These are phyloP conservation scores for Stipa capillata DNA, from an alignment of 176 grass and related monocot genomes.

Conservation along the genomic window DNA sequence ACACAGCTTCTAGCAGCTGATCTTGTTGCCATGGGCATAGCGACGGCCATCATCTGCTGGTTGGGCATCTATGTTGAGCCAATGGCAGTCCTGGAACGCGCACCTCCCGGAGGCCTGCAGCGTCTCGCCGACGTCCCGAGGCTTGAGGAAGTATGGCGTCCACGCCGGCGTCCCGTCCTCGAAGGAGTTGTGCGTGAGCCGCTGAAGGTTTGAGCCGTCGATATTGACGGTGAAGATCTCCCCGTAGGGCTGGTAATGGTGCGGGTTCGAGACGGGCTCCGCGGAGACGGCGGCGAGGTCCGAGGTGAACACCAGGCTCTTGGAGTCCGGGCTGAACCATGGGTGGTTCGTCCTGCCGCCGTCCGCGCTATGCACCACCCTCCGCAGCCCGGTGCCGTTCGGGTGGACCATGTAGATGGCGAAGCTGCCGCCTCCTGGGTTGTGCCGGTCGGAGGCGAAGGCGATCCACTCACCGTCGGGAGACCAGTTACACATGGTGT, in stretches of 20 bases:
- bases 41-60: not conserved
- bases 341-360: conserved; percentile 80
- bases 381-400: conserved; percentile 63
- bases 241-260: conserved; percentile 90
- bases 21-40: conserved; percentile 1
- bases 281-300: conserved; percentile 81
- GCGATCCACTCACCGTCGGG: conserved; percentile 93
- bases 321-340: conserved; percentile 74
- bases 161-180: conserved; percentile 93
- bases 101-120: conserved; percentile 44
- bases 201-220: conserved; percentile 47
- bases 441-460: conserved; percentile 72
- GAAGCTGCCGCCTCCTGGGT: conserved; percentile 64
- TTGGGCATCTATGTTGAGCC: conserved; percentile 45
- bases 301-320: conserved; percentile 71
- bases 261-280: conserved; percentile 80
- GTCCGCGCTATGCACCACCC: conserved; percentile 60
- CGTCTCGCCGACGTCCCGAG: conserved; percentile 48
- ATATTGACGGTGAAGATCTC: conserved; percentile 73
- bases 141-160: conserved; percentile 44
- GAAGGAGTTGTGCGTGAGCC: conserved; percentile 82
- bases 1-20: not conserved
- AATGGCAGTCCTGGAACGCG: conserved; percentile 67
- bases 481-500: conserved; percentile 98
- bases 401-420: conserved; percentile 83